phyloP scores from a whole-genome alignment of 2,329 filamentous ascomycete species.

The Aspergillus piperis region DNA sequence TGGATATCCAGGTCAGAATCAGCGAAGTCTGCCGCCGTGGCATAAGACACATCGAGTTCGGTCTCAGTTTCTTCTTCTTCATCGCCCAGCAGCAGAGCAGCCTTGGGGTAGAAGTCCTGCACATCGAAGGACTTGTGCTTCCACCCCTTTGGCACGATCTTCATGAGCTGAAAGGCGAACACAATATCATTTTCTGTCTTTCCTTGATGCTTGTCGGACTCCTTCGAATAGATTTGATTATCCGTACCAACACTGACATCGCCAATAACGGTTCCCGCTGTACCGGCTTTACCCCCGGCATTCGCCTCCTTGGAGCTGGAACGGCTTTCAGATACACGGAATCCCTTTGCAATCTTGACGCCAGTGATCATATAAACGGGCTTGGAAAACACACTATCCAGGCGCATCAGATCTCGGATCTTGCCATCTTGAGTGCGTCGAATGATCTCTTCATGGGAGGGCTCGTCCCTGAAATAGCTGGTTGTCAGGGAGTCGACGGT shows the following conservation, averaged over 20 bases:
- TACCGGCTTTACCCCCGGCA: background rate
- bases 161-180: background rate
- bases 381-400: background rate
- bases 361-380: background rate
- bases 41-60: background rate
- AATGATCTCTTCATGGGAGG: background rate
- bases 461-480: background rate
- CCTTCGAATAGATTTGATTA: background rate
- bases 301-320: background rate
- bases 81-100: background rate
- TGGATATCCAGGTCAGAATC: background rate
- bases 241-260: background rate
- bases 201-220: background rate
- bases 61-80: background rate
- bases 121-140: background rate
- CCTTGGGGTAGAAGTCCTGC: background rate
- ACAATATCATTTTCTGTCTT: background rate
- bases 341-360: background rate
- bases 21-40: background rate
- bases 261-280: background rate
- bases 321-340: background rate
- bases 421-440: background rate
- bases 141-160: background rate
- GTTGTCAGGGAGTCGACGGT: background rate
- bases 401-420: background rate